A percentile compares a stretch with the other conserved stretches of the same genome.
phyloP scores from a whole-genome alignment of 106 monocot genomes.

The Posidonia australis region DNA sequence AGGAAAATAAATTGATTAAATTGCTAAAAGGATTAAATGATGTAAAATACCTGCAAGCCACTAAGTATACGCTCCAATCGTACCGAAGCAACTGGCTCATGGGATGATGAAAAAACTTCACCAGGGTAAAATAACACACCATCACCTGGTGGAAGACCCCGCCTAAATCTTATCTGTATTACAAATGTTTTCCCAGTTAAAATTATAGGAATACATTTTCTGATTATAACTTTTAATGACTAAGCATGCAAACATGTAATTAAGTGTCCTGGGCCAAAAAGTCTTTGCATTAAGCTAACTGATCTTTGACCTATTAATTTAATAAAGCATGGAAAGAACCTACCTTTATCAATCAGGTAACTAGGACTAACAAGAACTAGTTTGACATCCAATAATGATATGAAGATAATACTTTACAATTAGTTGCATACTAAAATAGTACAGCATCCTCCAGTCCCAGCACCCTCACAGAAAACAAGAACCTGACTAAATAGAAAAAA shows the following conservation, averaged over 20 bases:
- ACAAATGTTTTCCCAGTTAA: neutral
- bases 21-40: too few relatives aligned
- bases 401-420: neutral
- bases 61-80: conserved; percentile 80
- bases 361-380: too few relatives aligned
- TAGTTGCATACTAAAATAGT: neutral
- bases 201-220: neutral
- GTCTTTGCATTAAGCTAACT: neutral
- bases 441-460: neutral
- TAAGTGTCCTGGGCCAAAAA: neutral
- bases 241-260: neutral
- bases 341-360: neutral
- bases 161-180: conserved; percentile 79
- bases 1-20: neutral
- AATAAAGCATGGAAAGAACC: neutral
- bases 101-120: conserved; percentile 82
- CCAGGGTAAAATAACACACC: conserved; percentile 98
- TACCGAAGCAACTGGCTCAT: conserved; percentile 79
- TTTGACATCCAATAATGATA: neutral
- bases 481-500: too few relatives aligned
- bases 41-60: conserved; percentile 99
- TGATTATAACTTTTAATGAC: neutral
- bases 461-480: too few relatives aligned
- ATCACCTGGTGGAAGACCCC: conserved; percentile 93
- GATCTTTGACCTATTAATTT: neutral